Base-by-base conservation (phyloP, 345 rosid species). In the Rhizophora apiculata region DNA sequence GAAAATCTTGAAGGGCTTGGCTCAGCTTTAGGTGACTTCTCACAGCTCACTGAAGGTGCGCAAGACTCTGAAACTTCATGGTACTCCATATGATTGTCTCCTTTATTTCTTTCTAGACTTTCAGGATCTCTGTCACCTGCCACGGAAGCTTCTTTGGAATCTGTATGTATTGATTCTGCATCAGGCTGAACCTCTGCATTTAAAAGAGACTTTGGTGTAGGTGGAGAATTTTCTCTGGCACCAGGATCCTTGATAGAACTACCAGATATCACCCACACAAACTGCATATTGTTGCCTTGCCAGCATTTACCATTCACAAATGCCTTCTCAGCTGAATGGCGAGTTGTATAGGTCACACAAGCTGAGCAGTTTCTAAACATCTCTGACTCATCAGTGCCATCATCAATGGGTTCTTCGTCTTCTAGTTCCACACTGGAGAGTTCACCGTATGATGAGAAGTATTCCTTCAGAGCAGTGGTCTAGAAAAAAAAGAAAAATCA, bases 321-420 rank as follows among this genome's bases (percentile, higher is more conserved):
- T 62, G 99, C 99, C 76, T 72, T 87, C 82, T 95, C 97, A 9
- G 97, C 97, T 48, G 96, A 76, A 19, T 55, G 79, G 6, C 91
- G 96, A 43, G 85, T 82, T 67, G 79, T 70, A 70, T 82, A 95
- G 60, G 83, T 86, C 68, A 91, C 61, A 39, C 68, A 74, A 55
- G 83, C 96, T 46, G 85, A 83, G 80, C 75, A 83, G 74, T 70
- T 74, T 63, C 79, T 81, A 31, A 31, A 57, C 32, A 72, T 72
- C 66, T 78, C 85, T 30, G 80, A 76, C 6, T 71, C 80, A 62
- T 81, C 72, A 63, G 32, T 73, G 65, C 62, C 62, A 57, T 76
- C 81, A 51, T 55, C 54, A 39, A 39, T 61, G 16, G 71, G 78
- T 71, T 84, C 87, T 68, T 32, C 59, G 29, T 82, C 93, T 83